Conservation (phyloP, 345 rosid species). For the Citrus unshiu region DNA sequence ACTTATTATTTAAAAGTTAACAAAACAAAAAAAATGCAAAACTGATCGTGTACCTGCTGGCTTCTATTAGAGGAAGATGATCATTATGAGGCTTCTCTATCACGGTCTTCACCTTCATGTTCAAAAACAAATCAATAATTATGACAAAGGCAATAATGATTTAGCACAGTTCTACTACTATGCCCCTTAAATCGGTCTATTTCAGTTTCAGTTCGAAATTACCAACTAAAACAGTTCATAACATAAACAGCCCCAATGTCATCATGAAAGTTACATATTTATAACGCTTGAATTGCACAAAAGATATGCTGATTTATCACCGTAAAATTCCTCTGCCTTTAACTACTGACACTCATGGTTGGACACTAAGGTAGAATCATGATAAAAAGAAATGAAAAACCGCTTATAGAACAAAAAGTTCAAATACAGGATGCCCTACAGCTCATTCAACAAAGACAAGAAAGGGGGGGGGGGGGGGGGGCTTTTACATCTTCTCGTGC, state of each 20-base stretch:
- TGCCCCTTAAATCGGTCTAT: not conserved
- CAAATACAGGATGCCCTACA: not conserved
- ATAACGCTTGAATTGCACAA: not conserved
- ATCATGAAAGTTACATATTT: not conserved
- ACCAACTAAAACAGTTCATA: not conserved
- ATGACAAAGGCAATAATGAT: not conserved
- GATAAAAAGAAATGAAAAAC: not conserved
- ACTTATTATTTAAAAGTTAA: not conserved
- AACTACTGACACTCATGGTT: not conserved
- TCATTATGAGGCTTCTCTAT: slow-evolving; percentile 83
- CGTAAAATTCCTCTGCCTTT: not conserved
- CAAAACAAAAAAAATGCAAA: not conserved
- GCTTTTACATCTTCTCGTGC: not conserved
- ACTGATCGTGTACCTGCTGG: slow-evolving; percentile 57
- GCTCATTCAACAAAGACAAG: too few relatives aligned
- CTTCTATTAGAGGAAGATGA: slow-evolving; percentile 73
- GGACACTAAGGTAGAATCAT: not conserved
- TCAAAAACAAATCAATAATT: slow-evolving; percentile 3
- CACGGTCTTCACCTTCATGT: slow-evolving; percentile 67
- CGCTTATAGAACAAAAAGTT: too few relatives aligned
- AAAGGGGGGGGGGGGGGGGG: too few relatives aligned
- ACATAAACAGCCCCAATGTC: not conserved
- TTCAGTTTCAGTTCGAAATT: not conserved
- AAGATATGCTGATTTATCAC: not conserved
- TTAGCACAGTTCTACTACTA: not conserved